phyloP scores from a whole-genome alignment of 225 moss, liverwort and hornwort genomes.

The Takakia lepidozioides region DNA sequence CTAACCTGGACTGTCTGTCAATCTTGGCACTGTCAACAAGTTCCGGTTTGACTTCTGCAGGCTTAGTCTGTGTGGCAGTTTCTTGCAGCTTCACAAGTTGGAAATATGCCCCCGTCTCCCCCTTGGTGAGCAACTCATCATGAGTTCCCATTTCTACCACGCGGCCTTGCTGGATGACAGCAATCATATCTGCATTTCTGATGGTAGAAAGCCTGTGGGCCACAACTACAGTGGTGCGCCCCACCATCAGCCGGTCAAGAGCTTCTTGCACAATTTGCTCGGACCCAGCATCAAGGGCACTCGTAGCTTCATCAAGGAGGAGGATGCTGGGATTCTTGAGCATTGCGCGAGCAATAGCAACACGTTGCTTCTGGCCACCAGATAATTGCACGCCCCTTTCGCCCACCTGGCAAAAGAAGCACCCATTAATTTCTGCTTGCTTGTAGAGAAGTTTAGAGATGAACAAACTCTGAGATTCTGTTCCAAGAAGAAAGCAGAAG shows the following conservation, averaged over 20 bases:
- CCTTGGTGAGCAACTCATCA: slow-evolving; percentile 21
- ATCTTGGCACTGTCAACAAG: slow-evolving; percentile 41
- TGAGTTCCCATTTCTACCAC: slow-evolving; percentile 70
- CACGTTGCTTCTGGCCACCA: slow-evolving; percentile 67
- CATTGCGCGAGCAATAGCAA: slow-evolving; percentile 86
- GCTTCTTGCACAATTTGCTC: slow-evolving; percentile 62
- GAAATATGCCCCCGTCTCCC: slow-evolving; percentile 47
- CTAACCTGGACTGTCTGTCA: too few relatives aligned
- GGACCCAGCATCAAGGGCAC: slow-evolving; percentile 67
- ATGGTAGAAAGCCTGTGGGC: slow-evolving; percentile 66
- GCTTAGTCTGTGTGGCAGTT: slow-evolving; percentile 27
- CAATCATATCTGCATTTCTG: slow-evolving; percentile 61
- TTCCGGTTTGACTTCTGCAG: slow-evolving; percentile 22
- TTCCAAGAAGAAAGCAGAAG: too few relatives aligned
- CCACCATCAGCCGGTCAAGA: slow-evolving; percentile 56
- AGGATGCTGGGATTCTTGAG: slow-evolving; percentile 66
- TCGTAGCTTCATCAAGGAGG: slow-evolving; percentile 76
- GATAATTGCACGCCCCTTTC: slow-evolving; percentile 69
- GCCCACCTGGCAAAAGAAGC: slow-evolving; percentile 55
- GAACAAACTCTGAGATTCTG: too few relatives aligned
- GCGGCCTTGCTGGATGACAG: slow-evolving; percentile 68
- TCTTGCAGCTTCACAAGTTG: slow-evolving; percentile 51
- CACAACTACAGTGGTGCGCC: slow-evolving; percentile 66
- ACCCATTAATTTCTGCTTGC: too few relatives aligned
- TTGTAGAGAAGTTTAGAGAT: too few relatives aligned